Base-by-base conservation (phyloP, 2,329 filamentous ascomycete species). In the Ophiostoma perfectum region DNA sequence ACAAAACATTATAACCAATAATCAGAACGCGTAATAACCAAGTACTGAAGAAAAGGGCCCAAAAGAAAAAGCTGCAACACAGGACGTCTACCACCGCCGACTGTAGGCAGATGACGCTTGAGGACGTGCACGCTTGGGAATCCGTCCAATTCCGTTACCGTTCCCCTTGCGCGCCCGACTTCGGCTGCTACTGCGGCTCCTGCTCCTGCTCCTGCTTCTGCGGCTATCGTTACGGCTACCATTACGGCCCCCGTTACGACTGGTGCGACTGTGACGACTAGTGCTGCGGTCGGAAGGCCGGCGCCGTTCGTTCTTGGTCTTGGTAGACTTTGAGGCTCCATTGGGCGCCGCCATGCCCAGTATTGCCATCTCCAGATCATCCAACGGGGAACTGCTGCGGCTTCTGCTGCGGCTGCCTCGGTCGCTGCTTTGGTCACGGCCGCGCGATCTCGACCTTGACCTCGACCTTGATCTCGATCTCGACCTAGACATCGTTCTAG, bases 291-390 rank as follows among this genome's bases (percentile, higher is more conserved):
- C 14, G 45, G 45, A 12, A 47, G 45, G 12, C 5, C 45, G 27
- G 27, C 3, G 5, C 12, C 45, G 9, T 45, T 45, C 9, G 42
- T 11, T 12, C 45, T 16, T n/a, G 3, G 47, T 5, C 14, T 7
- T 49, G 47, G 47, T 49, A n/a, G 47, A 7, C 16, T 49, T 18
- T 14, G 47, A 49, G 14, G 38, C 9, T 14, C n/a, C 58, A 7
- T 16, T 72, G 16, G 73, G 70, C 11, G 69, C 70, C 2, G 72
- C 72, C 66, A 75, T 73, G 2, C 74, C 74, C 39, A 75, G 68
- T 68, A 74, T 74, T 38, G 70, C 71, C 65, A 71, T 66, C 47
- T 74, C 73, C 8, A 73, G n/a, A 16, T 73, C 72, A 16, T 72
- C 69, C 27, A 74, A 64, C 0, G 73, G 71, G 11, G 73, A 74